A percentile compares a stretch with the other conserved stretches of the same genome.
Evolutionary conservation across 495 filamentous ascomycete genomes (phyloP).

Genomic region (Chaetomium cochliodes): DNA sequence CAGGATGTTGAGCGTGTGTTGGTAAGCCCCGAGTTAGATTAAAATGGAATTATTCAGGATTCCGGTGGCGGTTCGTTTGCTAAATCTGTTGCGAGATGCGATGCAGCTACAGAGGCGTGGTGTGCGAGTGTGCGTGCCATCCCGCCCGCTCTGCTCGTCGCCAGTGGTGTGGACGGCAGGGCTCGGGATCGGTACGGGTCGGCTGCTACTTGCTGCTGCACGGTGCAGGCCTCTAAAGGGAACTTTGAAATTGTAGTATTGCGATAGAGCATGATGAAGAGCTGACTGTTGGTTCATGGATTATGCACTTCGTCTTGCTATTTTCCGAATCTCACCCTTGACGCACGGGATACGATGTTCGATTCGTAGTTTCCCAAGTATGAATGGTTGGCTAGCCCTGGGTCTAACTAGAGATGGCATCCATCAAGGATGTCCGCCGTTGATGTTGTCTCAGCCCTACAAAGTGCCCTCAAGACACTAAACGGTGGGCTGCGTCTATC

Average conservation of each 20-base stretch:
- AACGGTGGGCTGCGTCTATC: not conserved
- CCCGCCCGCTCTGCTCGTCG: not conserved
- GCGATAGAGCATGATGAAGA: not conserved
- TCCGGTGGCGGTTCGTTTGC: not conserved
- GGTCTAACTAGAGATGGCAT: too few relatives aligned
- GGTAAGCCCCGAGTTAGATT: not conserved
- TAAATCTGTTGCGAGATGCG: not conserved
- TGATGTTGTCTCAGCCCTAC: slow-evolving; percentile 3
- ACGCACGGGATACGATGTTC: not conserved
- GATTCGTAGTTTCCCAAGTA: not conserved
- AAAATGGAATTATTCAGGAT: not conserved
- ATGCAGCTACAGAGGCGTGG: not conserved
- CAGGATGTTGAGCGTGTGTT: too few relatives aligned
- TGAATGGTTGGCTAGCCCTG: too few relatives aligned
- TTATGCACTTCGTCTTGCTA: not conserved
- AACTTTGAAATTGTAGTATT: not conserved
- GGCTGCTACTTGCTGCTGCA: not conserved
- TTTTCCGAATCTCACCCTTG: too few relatives aligned
- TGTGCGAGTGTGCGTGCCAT: not conserved
- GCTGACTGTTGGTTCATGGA: not conserved
- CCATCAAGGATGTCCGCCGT: not conserved
- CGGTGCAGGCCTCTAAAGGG: not conserved
- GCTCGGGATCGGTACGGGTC: slow-evolving; percentile 14
- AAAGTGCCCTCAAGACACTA: not conserved
- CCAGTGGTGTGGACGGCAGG: slow-evolving; percentile 6